A percentile compares a stretch with the other conserved stretches of the same genome.
Conservation (phyloP, 129 eudicot species). For the Erigeron canadensis region DNA sequence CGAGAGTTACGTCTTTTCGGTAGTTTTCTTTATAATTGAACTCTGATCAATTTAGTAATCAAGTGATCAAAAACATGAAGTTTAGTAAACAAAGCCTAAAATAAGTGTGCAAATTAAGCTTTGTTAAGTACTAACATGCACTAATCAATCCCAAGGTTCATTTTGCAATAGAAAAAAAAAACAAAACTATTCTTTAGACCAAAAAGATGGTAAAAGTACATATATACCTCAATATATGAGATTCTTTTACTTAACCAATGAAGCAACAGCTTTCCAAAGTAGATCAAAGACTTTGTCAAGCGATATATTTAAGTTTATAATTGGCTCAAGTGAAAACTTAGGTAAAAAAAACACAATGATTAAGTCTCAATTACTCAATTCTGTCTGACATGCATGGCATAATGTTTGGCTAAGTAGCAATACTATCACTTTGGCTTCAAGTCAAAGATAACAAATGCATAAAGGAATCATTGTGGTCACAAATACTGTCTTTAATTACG, state of each 20-base stretch:
- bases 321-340: conserved; percentile 7
- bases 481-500: conserved; percentile 26
- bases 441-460: conserved; percentile 42
- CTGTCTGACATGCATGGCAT: conserved; percentile 41
- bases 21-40: background rate
- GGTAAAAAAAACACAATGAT: conserved; percentile 36
- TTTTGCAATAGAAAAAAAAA: conserved; percentile 13
- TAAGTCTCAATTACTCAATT: conserved; percentile 30
- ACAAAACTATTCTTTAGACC: conserved; percentile 16
- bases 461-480: conserved; percentile 39
- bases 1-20: background rate
- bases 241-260: conserved; percentile 23
- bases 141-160: conserved; percentile 30
- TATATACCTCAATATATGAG: conserved; percentile 24
- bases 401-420: conserved; percentile 27
- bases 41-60: conserved; percentile 21
- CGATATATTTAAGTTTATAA: conserved; percentile 12
- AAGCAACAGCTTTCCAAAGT: conserved; percentile 15
- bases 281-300: conserved; percentile 12
- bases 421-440: conserved; percentile 45
- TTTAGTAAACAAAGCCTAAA: background rate
- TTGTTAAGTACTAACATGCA: conserved; percentile 28
- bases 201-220: conserved; percentile 11
- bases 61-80: conserved; percentile 18
- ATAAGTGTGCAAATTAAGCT: conserved; percentile 14